These are phyloP conservation scores for Batrachochytrium dendrobatidis DNA, from an alignment of 371 early-diverging fungal species.

Conservation along the genomic window DNA sequence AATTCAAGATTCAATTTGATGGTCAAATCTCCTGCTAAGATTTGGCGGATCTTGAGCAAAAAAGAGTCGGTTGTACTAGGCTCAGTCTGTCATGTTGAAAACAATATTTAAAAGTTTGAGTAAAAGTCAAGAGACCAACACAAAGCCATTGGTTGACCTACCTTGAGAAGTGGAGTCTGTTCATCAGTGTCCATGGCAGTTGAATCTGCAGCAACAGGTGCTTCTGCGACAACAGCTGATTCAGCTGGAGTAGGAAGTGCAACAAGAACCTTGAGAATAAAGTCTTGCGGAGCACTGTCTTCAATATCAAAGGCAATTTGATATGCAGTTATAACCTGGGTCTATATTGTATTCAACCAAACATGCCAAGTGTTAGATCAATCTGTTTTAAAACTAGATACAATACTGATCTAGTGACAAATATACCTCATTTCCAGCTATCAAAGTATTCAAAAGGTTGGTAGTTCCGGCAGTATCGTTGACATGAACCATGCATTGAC, in stretches of 20 bases:
- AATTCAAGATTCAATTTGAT: constrained; percentile 90
- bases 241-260: constrained; percentile 44
- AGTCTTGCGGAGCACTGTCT: constrained; percentile 90
- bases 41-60: constrained; percentile 57
- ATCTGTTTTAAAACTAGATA: not conserved
- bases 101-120: not conserved
- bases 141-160: not conserved
- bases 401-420: not conserved
- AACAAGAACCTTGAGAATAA: constrained; percentile 63
- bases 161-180: constrained; percentile 14
- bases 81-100: not conserved
- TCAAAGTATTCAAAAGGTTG: constrained; percentile 58
- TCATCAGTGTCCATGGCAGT: constrained; percentile 48
- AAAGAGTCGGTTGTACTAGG: not conserved
- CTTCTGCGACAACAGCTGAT: constrained; percentile 4
- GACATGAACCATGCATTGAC: constrained; percentile 85
- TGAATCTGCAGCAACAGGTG: constrained; percentile 15
- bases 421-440: constrained; percentile 17
- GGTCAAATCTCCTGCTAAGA: constrained; percentile 80
- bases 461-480: constrained; percentile 69
- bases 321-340: constrained; percentile 72
- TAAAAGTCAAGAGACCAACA: not conserved
- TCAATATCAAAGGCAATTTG: constrained; percentile 96
- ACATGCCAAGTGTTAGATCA: not conserved
- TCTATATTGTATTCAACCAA: constrained; percentile 13